Percentiles rank a stretch among this genome's conserved stretches.
phyloP scores from a whole-genome alignment of 169 alveolate species.

The Plasmodium cynomolgi region DNA sequence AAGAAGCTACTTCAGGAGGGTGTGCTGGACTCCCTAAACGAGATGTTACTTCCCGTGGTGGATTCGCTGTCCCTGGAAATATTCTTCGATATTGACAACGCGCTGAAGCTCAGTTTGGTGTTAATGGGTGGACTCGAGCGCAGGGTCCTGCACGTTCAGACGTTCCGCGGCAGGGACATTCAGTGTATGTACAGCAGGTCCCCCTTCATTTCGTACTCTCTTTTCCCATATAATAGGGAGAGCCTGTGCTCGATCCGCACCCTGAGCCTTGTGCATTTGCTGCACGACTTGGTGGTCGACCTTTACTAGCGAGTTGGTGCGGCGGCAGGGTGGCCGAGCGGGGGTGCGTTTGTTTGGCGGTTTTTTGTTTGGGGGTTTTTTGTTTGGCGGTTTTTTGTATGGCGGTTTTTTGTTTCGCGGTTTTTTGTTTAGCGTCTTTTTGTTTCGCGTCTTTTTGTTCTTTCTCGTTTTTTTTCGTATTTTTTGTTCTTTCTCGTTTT shows the following conservation, averaged over 20 bases:
- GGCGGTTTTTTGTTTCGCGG: not conserved
- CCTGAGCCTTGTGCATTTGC: conserved; percentile 23
- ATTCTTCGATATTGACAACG: conserved; percentile 10
- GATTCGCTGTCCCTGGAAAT: conserved; percentile 30
- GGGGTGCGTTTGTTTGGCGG: not conserved
- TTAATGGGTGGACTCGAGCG: not conserved
- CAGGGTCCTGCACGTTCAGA: conserved; percentile 20
- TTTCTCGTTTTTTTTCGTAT: too few relatives aligned
- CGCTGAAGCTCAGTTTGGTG: conserved; percentile 22
- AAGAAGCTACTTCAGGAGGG: not conserved
- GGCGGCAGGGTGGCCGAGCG: not conserved
- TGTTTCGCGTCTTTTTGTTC: not conserved
- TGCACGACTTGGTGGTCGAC: conserved; percentile 31
- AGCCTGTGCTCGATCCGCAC: conserved; percentile 18
- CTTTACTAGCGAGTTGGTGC: not conserved
- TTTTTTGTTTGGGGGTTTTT: too few relatives aligned
- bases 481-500: too few relatives aligned
- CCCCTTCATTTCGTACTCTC: conserved; percentile 31
- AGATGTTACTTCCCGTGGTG: not conserved
- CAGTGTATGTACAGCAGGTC: conserved; percentile 23
- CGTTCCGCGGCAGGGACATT: conserved; percentile 15
- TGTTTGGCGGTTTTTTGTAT: too few relatives aligned
- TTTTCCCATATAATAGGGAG: conserved; percentile 11
- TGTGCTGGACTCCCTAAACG: not conserved
- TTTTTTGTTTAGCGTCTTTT: too few relatives aligned